Conservation (phyloP, 768 basidiomycete species). For the Rhodotorula sphaerocarpa region DNA sequence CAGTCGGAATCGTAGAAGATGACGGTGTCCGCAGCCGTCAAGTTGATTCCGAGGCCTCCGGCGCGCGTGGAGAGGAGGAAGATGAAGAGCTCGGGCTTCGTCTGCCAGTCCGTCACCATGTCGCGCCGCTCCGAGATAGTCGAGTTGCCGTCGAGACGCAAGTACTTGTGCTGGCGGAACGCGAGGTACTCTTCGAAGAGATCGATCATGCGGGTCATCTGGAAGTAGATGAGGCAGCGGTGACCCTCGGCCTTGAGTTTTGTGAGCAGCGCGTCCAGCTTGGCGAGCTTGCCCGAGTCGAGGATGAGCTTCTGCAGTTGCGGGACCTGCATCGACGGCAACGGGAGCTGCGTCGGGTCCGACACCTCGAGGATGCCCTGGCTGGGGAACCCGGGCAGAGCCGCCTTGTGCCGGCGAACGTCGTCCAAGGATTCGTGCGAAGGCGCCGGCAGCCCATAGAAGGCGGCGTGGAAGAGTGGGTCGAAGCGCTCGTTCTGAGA, state of each 20-base stretch:
- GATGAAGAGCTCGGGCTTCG: conserved; percentile 88
- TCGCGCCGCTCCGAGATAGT: conserved; percentile 92
- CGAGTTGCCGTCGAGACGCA: conserved; percentile 52
- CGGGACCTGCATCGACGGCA: conserved; percentile 80
- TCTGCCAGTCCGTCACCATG: conserved; percentile 99
- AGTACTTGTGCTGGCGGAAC: conserved; percentile 59
- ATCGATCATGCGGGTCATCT: conserved; percentile 99
- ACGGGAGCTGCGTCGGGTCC: conserved; percentile 63
- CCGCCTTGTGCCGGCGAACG: conserved; percentile 48
- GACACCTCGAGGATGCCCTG: conserved; percentile 62
- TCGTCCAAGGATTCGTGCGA: conserved; percentile 56
- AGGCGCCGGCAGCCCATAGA: conserved; percentile 74
- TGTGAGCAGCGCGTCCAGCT: conserved; percentile 77
- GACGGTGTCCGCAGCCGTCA: conserved; percentile 51
- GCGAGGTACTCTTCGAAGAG: conserved; percentile 97
- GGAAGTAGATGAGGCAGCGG: conserved; percentile 92
- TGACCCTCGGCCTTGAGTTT: conserved; percentile 89
- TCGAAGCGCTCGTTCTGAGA: conserved; percentile 57
- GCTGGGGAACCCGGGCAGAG: conserved; percentile 57
- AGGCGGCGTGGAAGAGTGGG: conserved; percentile 62
- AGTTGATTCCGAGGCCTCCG: conserved; percentile 67
- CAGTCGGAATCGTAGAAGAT: conserved; percentile 94
- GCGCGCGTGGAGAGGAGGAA: conserved; percentile 84
- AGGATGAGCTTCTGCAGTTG: conserved; percentile 89
- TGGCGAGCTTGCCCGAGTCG: conserved; percentile 91